A percentile compares a stretch with the other conserved stretches of the same genome.
phyloP scores from a whole-genome alignment of 352 stramenopile species.

The Lagenidium sp. region DNA sequence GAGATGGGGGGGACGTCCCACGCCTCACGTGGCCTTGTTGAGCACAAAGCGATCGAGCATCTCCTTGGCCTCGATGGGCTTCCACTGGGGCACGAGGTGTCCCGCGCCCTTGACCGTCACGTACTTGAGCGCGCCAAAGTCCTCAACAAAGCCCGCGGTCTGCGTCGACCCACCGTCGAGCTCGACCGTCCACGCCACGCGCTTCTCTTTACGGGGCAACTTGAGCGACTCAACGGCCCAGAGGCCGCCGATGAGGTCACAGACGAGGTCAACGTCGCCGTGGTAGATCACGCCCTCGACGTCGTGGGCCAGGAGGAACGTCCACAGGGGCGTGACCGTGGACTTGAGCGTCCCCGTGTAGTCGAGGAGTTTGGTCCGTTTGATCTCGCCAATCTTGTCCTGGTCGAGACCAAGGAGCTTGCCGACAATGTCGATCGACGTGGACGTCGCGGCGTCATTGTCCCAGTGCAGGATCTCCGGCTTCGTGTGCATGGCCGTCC shows the following conservation, averaged over 20 bases:
- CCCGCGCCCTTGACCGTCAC: conserved; percentile 88
- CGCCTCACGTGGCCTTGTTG: too few species aligned
- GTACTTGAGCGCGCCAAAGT: conserved; percentile 79
- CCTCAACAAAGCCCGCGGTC: conserved; percentile 77
- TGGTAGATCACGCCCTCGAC: conserved; percentile 62
- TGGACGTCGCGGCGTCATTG: conserved; percentile 31
- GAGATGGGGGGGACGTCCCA: too few species aligned
- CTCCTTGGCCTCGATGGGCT: conserved; percentile 55
- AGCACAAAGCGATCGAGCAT: conserved; percentile 70
- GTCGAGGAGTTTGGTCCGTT: conserved; percentile 27
- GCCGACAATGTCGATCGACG: conserved; percentile 22
- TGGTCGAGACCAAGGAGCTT: conserved; percentile 25
- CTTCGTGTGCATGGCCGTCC: conserved; percentile 70
- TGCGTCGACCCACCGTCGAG: conserved; percentile 33
- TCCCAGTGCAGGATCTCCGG: conserved; percentile 28
- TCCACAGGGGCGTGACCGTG: conserved; percentile 52
- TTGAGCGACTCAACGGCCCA: conserved; percentile 64
- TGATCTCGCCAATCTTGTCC: conserved; percentile 19
- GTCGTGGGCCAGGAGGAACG: conserved; percentile 29
- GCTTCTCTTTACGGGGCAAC: conserved; percentile 26
- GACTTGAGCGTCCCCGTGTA: conserved; percentile 34
- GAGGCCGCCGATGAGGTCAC: conserved; percentile 52
- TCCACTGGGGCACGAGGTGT: conserved; percentile 83
- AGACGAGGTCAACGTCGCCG: conserved; percentile 61
- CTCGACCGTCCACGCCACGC: conserved; percentile 26